Conservation (phyloP, 176 grass and related monocot genomes). For the Carex cristatella region DNA sequence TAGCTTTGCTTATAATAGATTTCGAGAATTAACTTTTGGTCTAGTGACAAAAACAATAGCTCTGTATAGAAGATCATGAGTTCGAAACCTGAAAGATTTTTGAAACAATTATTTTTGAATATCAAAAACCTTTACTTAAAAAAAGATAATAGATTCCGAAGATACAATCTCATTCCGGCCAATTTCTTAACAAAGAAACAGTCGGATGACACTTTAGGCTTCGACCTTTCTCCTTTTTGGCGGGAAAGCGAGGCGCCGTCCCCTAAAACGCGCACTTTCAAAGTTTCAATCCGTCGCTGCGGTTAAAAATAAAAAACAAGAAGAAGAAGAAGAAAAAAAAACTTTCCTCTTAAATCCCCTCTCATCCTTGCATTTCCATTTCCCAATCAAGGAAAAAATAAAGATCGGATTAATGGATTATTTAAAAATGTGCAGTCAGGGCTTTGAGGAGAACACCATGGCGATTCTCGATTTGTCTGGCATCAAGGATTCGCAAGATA, state of each 20-base stretch:
- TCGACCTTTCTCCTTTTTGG: background rate
- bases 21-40: too few species aligned
- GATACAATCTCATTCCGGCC: too few species aligned
- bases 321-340: background rate
- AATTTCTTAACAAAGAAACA: too few species aligned
- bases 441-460: constrained; percentile 85
- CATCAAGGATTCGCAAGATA: constrained; percentile 69
- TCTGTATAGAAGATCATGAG: too few species aligned
- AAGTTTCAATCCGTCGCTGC: background rate
- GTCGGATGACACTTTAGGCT: too few species aligned
- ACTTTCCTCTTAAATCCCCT: background rate
- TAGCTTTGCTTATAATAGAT: too few species aligned
- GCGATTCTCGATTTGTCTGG: constrained; percentile 75
- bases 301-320: background rate
- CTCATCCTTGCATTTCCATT: background rate
- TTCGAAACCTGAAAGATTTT: too few species aligned
- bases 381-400: background rate
- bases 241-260: constrained; percentile 7
- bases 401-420: background rate
- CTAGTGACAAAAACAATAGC: too few species aligned
- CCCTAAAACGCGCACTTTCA: background rate
- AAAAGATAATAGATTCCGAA: too few species aligned
- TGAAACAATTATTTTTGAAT: too few species aligned
- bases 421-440: background rate
- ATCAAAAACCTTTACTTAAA: too few species aligned